These are phyloP conservation scores for Stentor roeselii DNA, from an alignment of 73 alveolate species.

Conservation along the genomic window DNA sequence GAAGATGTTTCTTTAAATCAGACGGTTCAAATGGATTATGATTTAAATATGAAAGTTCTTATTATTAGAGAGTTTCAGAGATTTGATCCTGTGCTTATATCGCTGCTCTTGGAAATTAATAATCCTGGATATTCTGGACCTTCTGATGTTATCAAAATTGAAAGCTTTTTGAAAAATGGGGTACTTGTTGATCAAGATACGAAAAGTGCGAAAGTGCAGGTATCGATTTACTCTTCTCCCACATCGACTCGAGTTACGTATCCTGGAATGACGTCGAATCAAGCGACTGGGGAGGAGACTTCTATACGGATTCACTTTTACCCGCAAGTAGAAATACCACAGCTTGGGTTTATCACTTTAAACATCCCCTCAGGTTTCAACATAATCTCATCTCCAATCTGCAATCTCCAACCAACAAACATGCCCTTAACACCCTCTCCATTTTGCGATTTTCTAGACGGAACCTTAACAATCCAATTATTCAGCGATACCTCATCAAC, in stretches of 20 bases:
- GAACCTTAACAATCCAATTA: not conserved
- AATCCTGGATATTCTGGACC: slow-evolving; percentile 31
- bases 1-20: not conserved
- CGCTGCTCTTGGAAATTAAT: not conserved
- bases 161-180: not conserved
- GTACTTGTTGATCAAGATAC: slow-evolving; percentile 20
- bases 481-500: not conserved
- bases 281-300: not conserved
- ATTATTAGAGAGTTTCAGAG: not conserved
- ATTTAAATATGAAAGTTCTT: not conserved
- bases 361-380: slow-evolving; percentile 4
- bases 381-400: not conserved
- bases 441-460: not conserved
- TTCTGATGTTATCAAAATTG: not conserved
- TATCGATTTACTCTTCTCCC: slow-evolving; percentile 12
- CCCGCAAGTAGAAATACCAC: slow-evolving; percentile 30
- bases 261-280: slow-evolving; percentile 3
- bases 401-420: slow-evolving; percentile 2
- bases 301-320: not conserved
- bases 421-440: not conserved
- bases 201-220: not conserved
- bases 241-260: not conserved
- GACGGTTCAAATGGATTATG: not conserved
- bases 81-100: slow-evolving; percentile 14
- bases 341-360: not conserved